phyloP scores from a whole-genome alignment of 352 stramenopile species.

The Phytophthora boehmeriae region DNA sequence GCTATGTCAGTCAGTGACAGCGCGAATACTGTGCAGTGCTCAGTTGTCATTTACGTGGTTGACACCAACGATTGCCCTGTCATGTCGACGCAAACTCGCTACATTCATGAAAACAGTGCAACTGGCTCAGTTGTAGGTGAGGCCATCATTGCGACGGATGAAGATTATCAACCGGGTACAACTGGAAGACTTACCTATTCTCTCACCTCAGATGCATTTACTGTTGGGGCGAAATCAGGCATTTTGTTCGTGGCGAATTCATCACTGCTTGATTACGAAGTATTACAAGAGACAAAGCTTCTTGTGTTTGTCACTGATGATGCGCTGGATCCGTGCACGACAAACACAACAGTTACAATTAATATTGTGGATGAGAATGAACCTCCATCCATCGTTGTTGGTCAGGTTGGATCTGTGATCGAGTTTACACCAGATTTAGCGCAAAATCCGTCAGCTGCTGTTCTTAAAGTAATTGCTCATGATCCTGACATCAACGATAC shows the following conservation, averaged over 20 bases:
- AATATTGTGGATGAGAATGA: constrained; percentile 55
- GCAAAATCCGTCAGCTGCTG: constrained; percentile 24
- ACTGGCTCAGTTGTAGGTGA: constrained; percentile 30
- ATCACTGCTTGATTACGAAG: constrained; percentile 24
- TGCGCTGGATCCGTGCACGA: constrained; percentile 21
- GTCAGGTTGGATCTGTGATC: constrained; percentile 32
- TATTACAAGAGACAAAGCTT: constrained; percentile 7
- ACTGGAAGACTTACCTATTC: constrained; percentile 18
- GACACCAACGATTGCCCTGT: constrained; percentile 62
- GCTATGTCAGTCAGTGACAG: constrained; percentile 22
- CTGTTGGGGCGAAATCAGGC: constrained; percentile 18
- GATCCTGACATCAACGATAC: constrained; percentile 25
- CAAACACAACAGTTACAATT: constrained; percentile 16
- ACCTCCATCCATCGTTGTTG: constrained; percentile 32
- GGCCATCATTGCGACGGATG: constrained; percentile 22
- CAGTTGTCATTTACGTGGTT: constrained; percentile 32
- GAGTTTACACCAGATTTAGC: constrained; percentile 41
- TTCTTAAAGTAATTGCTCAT: constrained; percentile 28
- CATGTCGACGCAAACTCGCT: constrained; percentile 31
- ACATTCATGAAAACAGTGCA: constrained; percentile 49
- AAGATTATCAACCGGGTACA: constrained; percentile 21
- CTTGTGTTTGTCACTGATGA: constrained; percentile 30
- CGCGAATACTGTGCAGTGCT: constrained; percentile 35
- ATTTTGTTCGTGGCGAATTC: constrained; percentile 14
- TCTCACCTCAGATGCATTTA: constrained; percentile 23